Base-by-base conservation (phyloP, 2,329 filamentous ascomycete species). In the Dactylonectria macrodidyma region DNA sequence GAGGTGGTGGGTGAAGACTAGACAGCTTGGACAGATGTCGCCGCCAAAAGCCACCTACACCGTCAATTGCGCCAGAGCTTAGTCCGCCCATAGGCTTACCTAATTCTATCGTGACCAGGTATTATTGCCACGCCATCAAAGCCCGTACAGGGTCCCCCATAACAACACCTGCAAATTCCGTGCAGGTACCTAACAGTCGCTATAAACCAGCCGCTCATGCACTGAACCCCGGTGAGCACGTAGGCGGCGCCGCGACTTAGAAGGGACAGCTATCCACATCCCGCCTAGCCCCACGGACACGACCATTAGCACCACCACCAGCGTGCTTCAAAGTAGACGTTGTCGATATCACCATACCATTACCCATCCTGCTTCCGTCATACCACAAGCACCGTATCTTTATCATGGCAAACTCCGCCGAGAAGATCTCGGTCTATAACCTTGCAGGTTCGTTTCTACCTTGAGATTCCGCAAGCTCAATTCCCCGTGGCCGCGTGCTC, bases 401-500 rank as follows among this genome's bases (percentile, higher is more conserved):
- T 59, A 71, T 22, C 69, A 83, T 82, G 81, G 78, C 80, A 19
- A 76, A 73, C 67, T 66, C 76, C 24, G 58, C 79, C 62, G 87
- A 88, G 72, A 90, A 88, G 78, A 90, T 93, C 70, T 84, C 89
- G 7, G 87, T 93, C 72, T 90, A 93, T 80, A 93, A 91, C 70
- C 83, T 92, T 55, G 84, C 91, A 67, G 91, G 91, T 91, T 82
- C 67, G 71, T 70, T 58, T 64, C 22, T 30, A 19, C 58, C n/a
- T 51, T 19, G 5, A 30, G 6, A 30, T 14, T n/a, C 24, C 24
- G 12, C 48, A n/a, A 46, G n/a, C 24, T 44, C 24, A 26, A 55
- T 12, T 34, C 24, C 38, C 41, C 19, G 12, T 34, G 8, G 16
- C 30, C 51, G n/a, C 36, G 30, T 11, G 26, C 16, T 22, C 36